These are phyloP conservation scores for Aspergillus ibericus DNA, from an alignment of 2,329 filamentous ascomycete genomes.

Conservation along the genomic window DNA sequence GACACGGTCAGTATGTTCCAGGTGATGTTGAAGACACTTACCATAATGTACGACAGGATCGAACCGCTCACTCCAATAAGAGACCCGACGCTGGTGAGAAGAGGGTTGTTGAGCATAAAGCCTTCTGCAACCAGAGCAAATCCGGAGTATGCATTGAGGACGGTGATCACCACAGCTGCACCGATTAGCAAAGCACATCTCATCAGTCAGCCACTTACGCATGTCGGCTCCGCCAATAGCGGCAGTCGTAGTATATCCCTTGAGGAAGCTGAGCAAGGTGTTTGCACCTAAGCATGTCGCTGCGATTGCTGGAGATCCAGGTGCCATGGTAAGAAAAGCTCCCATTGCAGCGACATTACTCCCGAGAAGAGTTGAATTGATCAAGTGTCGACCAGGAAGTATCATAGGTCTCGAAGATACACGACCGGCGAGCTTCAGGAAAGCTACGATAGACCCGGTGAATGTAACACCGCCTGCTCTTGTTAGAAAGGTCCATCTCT, in stretches of 20 bases:
- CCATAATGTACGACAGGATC: constrained; percentile 80
- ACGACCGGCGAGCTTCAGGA: constrained; percentile 78
- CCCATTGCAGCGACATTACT: constrained; percentile 81
- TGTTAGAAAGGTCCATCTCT: constrained; percentile 2
- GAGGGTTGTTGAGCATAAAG: constrained; percentile 84
- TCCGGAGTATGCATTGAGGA: constrained; percentile 86
- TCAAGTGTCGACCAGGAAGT: constrained; percentile 70
- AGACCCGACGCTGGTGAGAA: constrained; percentile 81
- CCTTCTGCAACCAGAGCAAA: constrained; percentile 89
- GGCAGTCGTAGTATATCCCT: constrained; percentile 83
- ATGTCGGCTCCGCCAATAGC: constrained; percentile 93
- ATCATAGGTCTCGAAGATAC: constrained; percentile 76
- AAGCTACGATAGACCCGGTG: constrained; percentile 85
- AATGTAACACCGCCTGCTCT: constrained; percentile 72
- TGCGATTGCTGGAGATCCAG: constrained; percentile 74
- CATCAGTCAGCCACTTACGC: constrained; percentile 50
- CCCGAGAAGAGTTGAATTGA: constrained; percentile 74
- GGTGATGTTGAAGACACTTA: constrained; percentile 9
- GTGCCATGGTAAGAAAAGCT: constrained; percentile 77
- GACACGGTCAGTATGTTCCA: background rate
- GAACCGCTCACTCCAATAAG: constrained; percentile 86
- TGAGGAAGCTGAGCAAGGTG: constrained; percentile 74
- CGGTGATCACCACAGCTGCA: constrained; percentile 78
- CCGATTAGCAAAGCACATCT: constrained; percentile 23
- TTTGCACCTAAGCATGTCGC: constrained; percentile 76